Evolutionary conservation across 371 early-diverging fungal genomes (phyloP).

Genomic region (Batrachochytrium dendrobatidis): DNA sequence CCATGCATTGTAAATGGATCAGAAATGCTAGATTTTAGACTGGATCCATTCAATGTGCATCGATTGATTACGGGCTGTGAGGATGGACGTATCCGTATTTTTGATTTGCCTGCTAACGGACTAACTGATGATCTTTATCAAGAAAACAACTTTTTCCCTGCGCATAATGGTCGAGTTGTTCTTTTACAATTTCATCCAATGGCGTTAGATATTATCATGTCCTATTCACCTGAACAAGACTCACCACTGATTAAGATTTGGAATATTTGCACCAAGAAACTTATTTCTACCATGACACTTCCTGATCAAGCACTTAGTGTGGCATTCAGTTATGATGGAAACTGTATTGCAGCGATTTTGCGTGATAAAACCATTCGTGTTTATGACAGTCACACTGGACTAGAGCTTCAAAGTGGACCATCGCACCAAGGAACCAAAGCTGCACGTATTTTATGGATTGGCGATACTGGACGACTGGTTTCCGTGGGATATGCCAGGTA

Average conservation of each 20-base stretch:
- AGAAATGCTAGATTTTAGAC: constrained; percentile 46
- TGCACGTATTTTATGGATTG: constrained; percentile 63
- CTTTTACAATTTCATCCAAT: constrained; percentile 58
- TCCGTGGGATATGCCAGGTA: constrained; percentile 68
- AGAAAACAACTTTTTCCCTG: constrained; percentile 12
- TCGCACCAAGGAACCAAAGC: constrained; percentile 66
- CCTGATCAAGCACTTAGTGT: constrained; percentile 35
- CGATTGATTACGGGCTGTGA: constrained; percentile 57
- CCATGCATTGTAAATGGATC: constrained; percentile 36
- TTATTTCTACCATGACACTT: constrained; percentile 14
- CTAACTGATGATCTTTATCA: constrained; percentile 21
- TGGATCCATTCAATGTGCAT: constrained; percentile 61
- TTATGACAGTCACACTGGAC: constrained; percentile 52
- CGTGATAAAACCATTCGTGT: constrained; percentile 61
- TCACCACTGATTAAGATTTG: constrained; percentile 18
- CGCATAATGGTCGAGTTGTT: constrained; percentile 48
- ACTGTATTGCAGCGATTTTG: constrained; percentile 47
- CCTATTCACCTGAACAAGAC: constrained; percentile 23
- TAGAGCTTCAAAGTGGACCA: constrained; percentile 45
- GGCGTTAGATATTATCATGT: constrained; percentile 44
- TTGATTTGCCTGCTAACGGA: constrained; percentile 59
- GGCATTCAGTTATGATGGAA: constrained; percentile 62
- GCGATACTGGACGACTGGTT: constrained; percentile 39
- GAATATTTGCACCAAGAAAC: constrained; percentile 12
- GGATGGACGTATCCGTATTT: constrained; percentile 65